phyloP scores from a whole-genome alignment of 2,329 filamentous ascomycete genomes.

The Paramyrothecium roridum region DNA sequence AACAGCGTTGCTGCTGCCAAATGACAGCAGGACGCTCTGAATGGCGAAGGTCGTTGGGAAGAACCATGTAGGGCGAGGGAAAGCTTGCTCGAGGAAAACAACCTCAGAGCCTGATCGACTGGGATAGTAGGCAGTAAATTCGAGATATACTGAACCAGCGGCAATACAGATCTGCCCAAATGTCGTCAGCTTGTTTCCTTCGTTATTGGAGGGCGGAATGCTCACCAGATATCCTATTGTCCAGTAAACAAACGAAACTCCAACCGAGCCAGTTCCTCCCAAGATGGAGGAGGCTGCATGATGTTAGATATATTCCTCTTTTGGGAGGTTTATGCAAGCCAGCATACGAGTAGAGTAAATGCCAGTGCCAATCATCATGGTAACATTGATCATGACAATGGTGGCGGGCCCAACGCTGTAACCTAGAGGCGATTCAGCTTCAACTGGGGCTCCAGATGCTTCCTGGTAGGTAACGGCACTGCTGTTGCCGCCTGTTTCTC shows the following conservation, averaged over 20 bases:
- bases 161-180: too few relatives aligned
- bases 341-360: conserved; percentile 61
- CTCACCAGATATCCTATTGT: conserved; percentile 54
- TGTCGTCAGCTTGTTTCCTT: too few relatives aligned
- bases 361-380: conserved; percentile 61
- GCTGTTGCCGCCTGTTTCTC: conserved; percentile 44
- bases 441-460: conserved; percentile 59
- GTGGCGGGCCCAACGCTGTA: conserved; percentile 54
- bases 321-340: not conserved
- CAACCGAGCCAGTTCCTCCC: conserved; percentile 56
- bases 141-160: conserved; percentile 62
- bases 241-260: conserved; percentile 63
- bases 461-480: conserved; percentile 55
- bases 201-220: too few relatives aligned
- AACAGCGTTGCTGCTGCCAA: conserved; percentile 65
- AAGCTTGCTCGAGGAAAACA: conserved; percentile 67
- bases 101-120: conserved; percentile 64
- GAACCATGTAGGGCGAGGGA: conserved; percentile 60
- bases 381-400: conserved; percentile 58
- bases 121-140: conserved; percentile 63
- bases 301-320: not conserved
- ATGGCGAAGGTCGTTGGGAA: conserved; percentile 64
- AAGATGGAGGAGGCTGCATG: conserved; percentile 58
- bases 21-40: conserved; percentile 60
- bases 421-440: conserved; percentile 54